phyloP scores from a whole-genome alignment of 202 grass and related monocot species.

The Setaria italica region DNA sequence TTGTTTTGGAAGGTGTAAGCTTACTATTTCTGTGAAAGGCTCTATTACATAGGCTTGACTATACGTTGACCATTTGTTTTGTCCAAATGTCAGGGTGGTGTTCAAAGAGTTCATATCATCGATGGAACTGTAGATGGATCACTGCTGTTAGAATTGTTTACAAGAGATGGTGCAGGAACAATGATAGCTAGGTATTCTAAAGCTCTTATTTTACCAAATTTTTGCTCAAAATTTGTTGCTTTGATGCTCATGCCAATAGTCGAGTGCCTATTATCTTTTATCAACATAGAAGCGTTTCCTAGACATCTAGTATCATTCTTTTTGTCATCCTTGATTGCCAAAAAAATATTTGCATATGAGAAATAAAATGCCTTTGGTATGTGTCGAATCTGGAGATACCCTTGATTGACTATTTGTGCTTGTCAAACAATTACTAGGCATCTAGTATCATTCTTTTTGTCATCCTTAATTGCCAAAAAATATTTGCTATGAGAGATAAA shows the following conservation, averaged over 20 bases:
- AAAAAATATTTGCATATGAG: neutral
- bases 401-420: conserved; percentile 23
- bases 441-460: neutral
- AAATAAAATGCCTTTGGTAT: neutral
- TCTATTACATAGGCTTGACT: conserved; percentile 34
- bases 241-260: conserved; percentile 26
- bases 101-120: conserved; percentile 97
- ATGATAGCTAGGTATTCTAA: conserved; percentile 86
- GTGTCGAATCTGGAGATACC: neutral
- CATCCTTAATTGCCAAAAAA: neutral
- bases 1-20: conserved; percentile 31
- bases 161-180: conserved; percentile 92
- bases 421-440: conserved; percentile 1
- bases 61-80: conserved; percentile 35
- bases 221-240: conserved; percentile 12
- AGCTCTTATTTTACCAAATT: conserved; percentile 9
- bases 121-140: conserved; percentile 79
- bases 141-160: conserved; percentile 91
- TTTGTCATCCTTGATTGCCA: neutral
- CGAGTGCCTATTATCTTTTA: conserved; percentile 27
- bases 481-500: neutral
- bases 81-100: conserved; percentile 68
- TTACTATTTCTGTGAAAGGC: conserved; percentile 5
- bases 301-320: neutral
- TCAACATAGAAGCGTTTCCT: conserved; percentile 8